Base-by-base conservation (phyloP, 1,284 basidiomycete genomes). In the Baeospora myosura region DNA sequence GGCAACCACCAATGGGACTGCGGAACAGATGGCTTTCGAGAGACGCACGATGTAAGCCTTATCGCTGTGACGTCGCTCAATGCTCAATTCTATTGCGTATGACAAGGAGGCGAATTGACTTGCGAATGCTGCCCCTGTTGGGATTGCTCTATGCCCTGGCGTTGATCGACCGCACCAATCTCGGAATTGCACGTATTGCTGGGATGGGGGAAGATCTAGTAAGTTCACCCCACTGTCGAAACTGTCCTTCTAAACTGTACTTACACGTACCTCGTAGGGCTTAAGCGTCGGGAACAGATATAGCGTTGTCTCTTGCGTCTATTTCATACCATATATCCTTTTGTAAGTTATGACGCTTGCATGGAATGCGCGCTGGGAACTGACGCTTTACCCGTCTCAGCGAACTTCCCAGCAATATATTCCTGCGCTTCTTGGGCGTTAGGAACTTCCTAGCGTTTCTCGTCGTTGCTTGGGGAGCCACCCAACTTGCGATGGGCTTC, bases 121-220 rank as follows among this genome's bases (percentile, higher is more conserved):
- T 60, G 51, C 60, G 63, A 17, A 49, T 71, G 42, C 58, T 71
- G 5, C 69, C 69, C 29, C 51, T 72, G 21, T 58, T 71, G 11
- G 66, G 67, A 22, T 43, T 63, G 31, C 49, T 72, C 7, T 68
- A 66, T 47, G 63, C 69, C 8, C 49, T 72, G 37, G 61, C 64
- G 14, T 49, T 68, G 41, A 64, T 71, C 41, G 68, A 71, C 49
- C 58, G 69, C 25, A 59, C 59, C 6, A 72, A 72, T 45, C 57
- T 71, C 26, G 65, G 65, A 1, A 55, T 71, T 24, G 70, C 70
- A 1, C 60, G 68, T 16, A 59, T 63, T 25, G 63, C 61, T 11
- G 69, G 69, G 14, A 62, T 71, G 67, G 68, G 63, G 41, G 51
- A 56, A 43, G 68, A 65, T 42, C 56, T 72, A 17, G 69, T 69